Evolutionary conservation across 345 rosid species (phyloP), one percentile per base, ranked within the genome.

Genomic region (Dipteronia dyeriana): DNA sequence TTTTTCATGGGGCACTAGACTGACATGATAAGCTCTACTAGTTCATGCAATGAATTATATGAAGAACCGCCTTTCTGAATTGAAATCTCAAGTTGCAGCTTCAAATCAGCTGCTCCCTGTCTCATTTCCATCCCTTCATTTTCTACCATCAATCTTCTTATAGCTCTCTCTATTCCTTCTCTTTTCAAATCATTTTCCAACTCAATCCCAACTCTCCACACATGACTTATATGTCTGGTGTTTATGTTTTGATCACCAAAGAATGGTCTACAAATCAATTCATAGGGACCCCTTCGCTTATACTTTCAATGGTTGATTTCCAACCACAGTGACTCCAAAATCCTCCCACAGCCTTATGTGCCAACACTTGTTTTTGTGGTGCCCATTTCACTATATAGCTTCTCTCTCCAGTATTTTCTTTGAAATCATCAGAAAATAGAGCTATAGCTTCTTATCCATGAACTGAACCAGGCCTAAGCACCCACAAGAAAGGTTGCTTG

Each of bases 241-340:
- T 81, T 85, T 78, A 85, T 84, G 73, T 47, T 78, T 23, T 88
- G 91, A 61, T 87, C 92, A 2, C 70, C 76, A 0, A 86, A 78
- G 49, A 62, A 75, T 0, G 87, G 89, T 45, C 29, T 75, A 49
- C 91, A 84, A 13, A 85, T 82, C 88, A 84, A 13, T 84, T 82
- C 88, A 88, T 70, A 1, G 89, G 87, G 26, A 85, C 80, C 51
- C 89, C 90, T 85, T 81, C 84, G 0, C 86, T 43, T 13, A 89
- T 29, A 34, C 88, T 85, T 17, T 88, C 91, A 29, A 90, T 51
- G 0, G 84, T 86, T 2, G 89, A 86, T 78, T 90, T 86, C 89
- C 89, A 86, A 53, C 94, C 90, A 31, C 84, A 85, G 6, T 87
- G 89, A 70, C 80, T 86, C 88, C 85, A 84, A 73, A 90, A 85